phyloP scores from a whole-genome alignment of 2,329 filamentous ascomycete genomes.

The Fusarium continuum region DNA sequence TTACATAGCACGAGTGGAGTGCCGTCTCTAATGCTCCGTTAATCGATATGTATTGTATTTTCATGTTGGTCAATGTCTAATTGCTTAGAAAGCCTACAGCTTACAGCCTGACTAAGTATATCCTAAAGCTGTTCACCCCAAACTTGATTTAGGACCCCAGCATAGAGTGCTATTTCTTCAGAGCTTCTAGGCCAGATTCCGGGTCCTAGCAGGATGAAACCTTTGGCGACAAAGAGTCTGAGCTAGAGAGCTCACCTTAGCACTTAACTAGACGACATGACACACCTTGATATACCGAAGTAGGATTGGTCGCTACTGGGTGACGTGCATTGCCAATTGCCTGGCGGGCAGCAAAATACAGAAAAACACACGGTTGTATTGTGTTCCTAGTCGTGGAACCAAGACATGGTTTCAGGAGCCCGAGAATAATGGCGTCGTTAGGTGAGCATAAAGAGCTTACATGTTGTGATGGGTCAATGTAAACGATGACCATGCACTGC shows the following conservation, averaged over 20 bases:
- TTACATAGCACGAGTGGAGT: slow-evolving; percentile 10
- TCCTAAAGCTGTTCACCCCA: background rate
- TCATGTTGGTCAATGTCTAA: slow-evolving; percentile 16
- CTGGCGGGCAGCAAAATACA: background rate
- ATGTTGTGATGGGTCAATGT: slow-evolving; percentile 15
- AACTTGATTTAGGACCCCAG: background rate
- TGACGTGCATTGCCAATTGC: background rate
- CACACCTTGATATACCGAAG: background rate
- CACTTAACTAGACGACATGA: background rate
- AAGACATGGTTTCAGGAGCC: slow-evolving; percentile 34
- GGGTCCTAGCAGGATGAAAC: background rate
- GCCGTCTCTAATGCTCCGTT: background rate
- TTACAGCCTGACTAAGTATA: background rate
- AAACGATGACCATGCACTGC: slow-evolving; percentile 12
- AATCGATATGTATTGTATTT: background rate
- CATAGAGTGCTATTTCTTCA: background rate
- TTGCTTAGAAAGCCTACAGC: background rate
- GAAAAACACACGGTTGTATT: background rate
- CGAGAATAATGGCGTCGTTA: slow-evolving; percentile 17
- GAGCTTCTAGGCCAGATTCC: background rate
- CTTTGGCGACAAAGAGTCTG: background rate
- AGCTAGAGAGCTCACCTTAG: background rate
- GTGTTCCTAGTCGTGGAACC: slow-evolving; percentile 1
- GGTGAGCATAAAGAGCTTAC: slow-evolving; percentile 27
- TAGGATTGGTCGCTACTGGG: background rate